Evolutionary conservation across 345 rosid species (phyloP).

Genomic region (Cardamine resedifolia): DNA sequence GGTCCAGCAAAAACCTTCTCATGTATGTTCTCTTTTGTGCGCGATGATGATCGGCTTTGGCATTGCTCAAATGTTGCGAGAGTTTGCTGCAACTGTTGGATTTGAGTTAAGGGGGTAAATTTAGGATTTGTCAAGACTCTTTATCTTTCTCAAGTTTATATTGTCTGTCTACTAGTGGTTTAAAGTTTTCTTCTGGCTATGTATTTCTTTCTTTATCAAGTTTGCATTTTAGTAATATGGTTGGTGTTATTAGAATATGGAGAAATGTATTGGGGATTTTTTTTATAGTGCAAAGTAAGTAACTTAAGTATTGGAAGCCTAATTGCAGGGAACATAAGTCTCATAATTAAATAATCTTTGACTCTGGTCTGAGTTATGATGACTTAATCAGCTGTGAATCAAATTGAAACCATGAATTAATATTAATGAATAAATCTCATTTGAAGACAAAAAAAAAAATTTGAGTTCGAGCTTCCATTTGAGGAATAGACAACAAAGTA

Average conservation of each 20-base stretch:
- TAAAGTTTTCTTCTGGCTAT: background rate
- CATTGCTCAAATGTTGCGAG: slow-evolving; percentile 16
- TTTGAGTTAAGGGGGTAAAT: slow-evolving; percentile 13
- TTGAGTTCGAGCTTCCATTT: background rate
- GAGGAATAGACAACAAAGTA: slow-evolving; percentile 1
- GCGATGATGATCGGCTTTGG: slow-evolving; percentile 5
- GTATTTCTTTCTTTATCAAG: background rate
- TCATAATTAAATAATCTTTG: background rate
- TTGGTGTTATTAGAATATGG: slow-evolving; percentile 5
- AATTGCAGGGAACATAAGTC: background rate
- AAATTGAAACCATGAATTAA: background rate
- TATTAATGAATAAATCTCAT: background rate
- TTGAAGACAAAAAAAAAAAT: background rate
- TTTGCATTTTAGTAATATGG: background rate
- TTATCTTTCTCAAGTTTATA: slow-evolving; percentile 10
- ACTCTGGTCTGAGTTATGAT: background rate
- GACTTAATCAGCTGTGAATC: background rate
- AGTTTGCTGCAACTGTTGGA: slow-evolving; percentile 20
- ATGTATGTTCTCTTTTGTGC: slow-evolving; percentile 14
- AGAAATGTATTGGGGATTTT: background rate
- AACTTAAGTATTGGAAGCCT: background rate
- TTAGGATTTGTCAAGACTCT: slow-evolving; percentile 18
- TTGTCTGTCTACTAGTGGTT: slow-evolving; percentile 17
- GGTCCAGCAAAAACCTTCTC: slow-evolving; percentile 1
- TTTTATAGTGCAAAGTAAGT: background rate